phyloP scores from a whole-genome alignment of 441 rosid species.

The Viola pubescens region DNA sequence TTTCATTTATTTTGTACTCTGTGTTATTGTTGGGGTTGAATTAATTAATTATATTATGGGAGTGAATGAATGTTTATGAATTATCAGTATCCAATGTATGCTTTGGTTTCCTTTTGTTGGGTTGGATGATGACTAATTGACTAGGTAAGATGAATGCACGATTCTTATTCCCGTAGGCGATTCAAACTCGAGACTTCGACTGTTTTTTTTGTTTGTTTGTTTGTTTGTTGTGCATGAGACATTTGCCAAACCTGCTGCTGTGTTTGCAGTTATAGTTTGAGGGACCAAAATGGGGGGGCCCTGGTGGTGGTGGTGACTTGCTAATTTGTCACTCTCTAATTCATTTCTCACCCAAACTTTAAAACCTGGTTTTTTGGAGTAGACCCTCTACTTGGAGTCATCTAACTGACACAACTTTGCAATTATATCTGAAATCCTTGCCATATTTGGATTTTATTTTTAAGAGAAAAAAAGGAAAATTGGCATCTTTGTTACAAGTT shows the following conservation, averaged over 20 bases:
- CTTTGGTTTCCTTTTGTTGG: constrained; percentile 7
- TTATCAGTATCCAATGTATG: constrained; percentile 28
- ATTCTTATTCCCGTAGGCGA: too few relatives aligned
- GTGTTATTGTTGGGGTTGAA: constrained; percentile 12
- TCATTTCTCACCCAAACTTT: background rate
- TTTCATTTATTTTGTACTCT: background rate
- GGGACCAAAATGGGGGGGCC: constrained; percentile 24
- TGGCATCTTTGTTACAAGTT: too few relatives aligned
- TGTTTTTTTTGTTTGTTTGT: background rate
- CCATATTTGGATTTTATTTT: too few relatives aligned
- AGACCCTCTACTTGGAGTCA: constrained; percentile 10
- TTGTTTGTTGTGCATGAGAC: constrained; percentile 15
- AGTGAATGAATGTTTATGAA: background rate
- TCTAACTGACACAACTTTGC: constrained; percentile 7
- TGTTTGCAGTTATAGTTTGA: constrained; percentile 17
- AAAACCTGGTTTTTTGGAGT: background rate
- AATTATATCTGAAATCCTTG: background rate
- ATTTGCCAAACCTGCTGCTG: constrained; percentile 2
- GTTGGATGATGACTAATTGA: too few relatives aligned
- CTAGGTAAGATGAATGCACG: too few relatives aligned
- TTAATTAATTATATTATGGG: background rate
- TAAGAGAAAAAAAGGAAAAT: too few relatives aligned
- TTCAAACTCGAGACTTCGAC: too few relatives aligned
- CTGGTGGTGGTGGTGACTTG: constrained; percentile 10
- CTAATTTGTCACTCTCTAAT: constrained; percentile 18